These are phyloP conservation scores for Cercophora samala DNA, from an alignment of 495 filamentous ascomycete species.

Conservation along the genomic window DNA sequence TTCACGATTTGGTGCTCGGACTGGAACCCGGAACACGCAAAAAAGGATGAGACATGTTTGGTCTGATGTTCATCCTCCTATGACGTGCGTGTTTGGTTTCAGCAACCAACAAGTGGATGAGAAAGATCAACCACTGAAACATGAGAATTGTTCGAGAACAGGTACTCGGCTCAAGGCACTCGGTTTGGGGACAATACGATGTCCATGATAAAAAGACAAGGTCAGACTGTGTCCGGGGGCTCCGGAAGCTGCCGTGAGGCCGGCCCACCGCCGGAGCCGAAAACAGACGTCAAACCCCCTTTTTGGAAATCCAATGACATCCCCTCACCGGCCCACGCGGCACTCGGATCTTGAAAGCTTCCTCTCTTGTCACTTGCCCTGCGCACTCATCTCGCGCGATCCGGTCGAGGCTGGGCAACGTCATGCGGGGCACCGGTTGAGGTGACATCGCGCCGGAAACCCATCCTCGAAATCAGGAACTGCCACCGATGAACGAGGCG, in stretches of 20 bases:
- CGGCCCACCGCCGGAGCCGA: background rate
- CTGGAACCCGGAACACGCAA: background rate
- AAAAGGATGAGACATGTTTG: background rate
- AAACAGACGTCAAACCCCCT: background rate
- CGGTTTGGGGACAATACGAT: too few relatives aligned
- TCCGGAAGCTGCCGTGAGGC: background rate
- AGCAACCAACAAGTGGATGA: background rate
- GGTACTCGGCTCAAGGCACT: too few relatives aligned
- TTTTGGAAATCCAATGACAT: background rate
- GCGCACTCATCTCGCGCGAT: background rate
- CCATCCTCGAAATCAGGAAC: slow-evolving; percentile 6
- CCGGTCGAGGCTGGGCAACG: slow-evolving; percentile 10
- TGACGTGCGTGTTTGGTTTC: background rate
- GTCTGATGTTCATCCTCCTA: background rate
- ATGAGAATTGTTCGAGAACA: background rate
- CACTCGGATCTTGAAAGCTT: background rate
- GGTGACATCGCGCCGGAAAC: slow-evolving; percentile 18
- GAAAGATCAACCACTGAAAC: background rate
- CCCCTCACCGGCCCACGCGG: slow-evolving; percentile 1
- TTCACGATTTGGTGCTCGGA: background rate
- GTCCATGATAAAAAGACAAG: too few relatives aligned
- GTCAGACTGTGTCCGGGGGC: too few relatives aligned
- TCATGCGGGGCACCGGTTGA: slow-evolving; percentile 1
- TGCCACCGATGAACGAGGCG: background rate
- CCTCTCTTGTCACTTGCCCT: background rate